phyloP scores from a whole-genome alignment of 225 moss, liverwort and hornwort species.

The Bryoerythrophyllum caledonicum region DNA sequence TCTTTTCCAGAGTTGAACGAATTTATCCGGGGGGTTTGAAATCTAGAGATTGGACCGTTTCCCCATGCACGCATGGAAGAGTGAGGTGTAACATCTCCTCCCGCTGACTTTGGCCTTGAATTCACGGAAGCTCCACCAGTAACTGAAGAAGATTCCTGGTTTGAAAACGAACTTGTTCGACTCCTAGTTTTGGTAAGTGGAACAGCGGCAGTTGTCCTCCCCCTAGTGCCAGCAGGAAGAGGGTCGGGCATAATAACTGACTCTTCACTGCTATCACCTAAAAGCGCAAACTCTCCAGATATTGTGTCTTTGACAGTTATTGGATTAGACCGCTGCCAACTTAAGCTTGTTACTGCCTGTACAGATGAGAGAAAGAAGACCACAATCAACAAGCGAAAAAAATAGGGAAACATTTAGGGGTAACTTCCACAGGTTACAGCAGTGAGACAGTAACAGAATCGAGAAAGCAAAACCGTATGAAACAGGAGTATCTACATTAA shows the following conservation, averaged over 20 bases:
- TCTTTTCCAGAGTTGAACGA: too few relatives aligned
- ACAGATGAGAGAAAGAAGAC: slow-evolving; percentile 8
- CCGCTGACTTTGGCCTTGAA: too few relatives aligned
- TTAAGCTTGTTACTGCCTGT: slow-evolving; percentile 74
- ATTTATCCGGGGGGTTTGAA: too few relatives aligned
- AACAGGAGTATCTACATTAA: not conserved
- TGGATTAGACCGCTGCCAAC: slow-evolving; percentile 86
- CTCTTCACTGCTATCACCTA: slow-evolving; percentile 67
- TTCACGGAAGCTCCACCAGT: too few relatives aligned
- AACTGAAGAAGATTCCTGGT: too few relatives aligned
- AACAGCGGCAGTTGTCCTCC: slow-evolving; percentile 48
- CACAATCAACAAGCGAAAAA: slow-evolving; percentile 1
- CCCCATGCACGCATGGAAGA: too few relatives aligned
- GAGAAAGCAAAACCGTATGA: not conserved
- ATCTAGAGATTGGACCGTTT: too few relatives aligned
- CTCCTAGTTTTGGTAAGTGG: too few relatives aligned
- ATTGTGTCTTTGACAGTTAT: slow-evolving; percentile 69
- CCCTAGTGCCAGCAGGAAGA: slow-evolving; percentile 63
- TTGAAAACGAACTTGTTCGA: too few relatives aligned
- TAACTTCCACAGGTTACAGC: not conserved
- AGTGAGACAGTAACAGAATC: not conserved
- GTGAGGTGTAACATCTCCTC: too few relatives aligned
- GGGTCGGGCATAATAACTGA: slow-evolving; percentile 86
- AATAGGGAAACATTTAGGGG: too few relatives aligned
- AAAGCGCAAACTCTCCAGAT: slow-evolving; percentile 67